A percentile compares a stretch with the other conserved stretches of the same genome.
phyloP scores from a whole-genome alignment of 768 basidiomycete species.

The Lentinula aciculospora region DNA sequence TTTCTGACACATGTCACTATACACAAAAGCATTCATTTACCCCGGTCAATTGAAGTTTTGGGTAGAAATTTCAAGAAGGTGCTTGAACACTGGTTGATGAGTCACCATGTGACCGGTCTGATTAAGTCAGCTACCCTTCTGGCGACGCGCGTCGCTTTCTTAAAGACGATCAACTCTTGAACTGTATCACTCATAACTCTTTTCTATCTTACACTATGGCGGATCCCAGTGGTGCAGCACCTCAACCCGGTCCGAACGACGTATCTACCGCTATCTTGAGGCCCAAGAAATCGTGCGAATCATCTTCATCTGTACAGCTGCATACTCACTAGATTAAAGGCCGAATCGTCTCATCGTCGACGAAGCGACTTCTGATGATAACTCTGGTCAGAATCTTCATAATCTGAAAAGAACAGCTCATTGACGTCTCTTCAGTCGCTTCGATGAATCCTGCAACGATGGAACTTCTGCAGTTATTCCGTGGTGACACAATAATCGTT shows the following conservation, averaged over 20 bases:
- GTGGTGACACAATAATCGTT: conserved; percentile 94
- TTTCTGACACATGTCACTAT: neutral
- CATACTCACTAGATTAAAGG: conserved; percentile 35
- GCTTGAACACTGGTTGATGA: neutral
- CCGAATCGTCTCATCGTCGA: conserved; percentile 98
- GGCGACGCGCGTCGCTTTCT: conserved; percentile 6
- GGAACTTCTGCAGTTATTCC: conserved; percentile 90
- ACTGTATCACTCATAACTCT: neutral
- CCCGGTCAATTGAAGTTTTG: neutral
- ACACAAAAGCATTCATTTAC: neutral
- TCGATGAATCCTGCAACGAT: conserved; percentile 95
- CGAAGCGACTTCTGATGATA: conserved; percentile 91
- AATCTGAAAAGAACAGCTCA: conserved; percentile 9
- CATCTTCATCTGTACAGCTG: conserved; percentile 6
- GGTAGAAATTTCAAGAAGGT: conserved; percentile 7
- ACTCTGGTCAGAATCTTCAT: conserved; percentile 63
- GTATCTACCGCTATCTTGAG: conserved; percentile 92
- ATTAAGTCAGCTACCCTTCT: neutral
- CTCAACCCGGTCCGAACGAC: conserved; percentile 85
- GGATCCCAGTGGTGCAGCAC: conserved; percentile 79
- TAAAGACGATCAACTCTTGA: neutral
- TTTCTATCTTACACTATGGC: conserved; percentile 35
- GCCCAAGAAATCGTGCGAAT: conserved; percentile 92
- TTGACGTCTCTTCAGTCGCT: conserved; percentile 54
- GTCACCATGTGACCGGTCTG: neutral